These are phyloP conservation scores for Xylariaceae sp. DNA, from an alignment of 2,329 filamentous ascomycete genomes.

Conservation along the genomic window DNA sequence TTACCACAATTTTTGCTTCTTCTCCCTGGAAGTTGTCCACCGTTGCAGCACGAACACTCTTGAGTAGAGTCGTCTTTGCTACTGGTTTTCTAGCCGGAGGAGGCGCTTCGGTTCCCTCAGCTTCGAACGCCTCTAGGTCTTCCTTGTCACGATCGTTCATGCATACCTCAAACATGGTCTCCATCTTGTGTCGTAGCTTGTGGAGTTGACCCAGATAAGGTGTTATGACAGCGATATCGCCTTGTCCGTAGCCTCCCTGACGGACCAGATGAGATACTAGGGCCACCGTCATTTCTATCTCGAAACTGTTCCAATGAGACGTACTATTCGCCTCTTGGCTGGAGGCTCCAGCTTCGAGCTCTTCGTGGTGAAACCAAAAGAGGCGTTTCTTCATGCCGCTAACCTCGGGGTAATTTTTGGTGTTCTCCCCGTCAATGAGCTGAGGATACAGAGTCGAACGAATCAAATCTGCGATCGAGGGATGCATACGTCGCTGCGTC, in stretches of 20 bases:
- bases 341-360: constrained; percentile 34
- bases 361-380: constrained; percentile 66
- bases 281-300: constrained; percentile 67
- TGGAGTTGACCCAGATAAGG: constrained; percentile 66
- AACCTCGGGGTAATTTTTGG: constrained; percentile 49
- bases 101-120: constrained; percentile 38
- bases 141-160: constrained; percentile 68
- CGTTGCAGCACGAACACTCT: constrained; percentile 63
- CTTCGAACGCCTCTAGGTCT: constrained; percentile 52
- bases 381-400: constrained; percentile 54
- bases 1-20: constrained; percentile 72
- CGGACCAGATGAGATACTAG: constrained; percentile 69
- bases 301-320: constrained; percentile 62
- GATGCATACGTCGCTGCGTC: constrained; percentile 65
- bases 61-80: constrained; percentile 52
- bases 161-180: constrained; percentile 61
- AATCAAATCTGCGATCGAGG: constrained; percentile 60
- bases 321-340: constrained; percentile 44
- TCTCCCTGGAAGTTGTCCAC: constrained; percentile 82
- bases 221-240: constrained; percentile 74
- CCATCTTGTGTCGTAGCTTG: constrained; percentile 54
- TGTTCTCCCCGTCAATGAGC: constrained; percentile 53
- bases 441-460: constrained; percentile 59
- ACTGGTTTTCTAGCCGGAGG: too few species aligned
- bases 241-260: constrained; percentile 64